These are phyloP conservation scores for Erodium texanum DNA, from an alignment of 441 rosid genomes.

Conservation along the genomic window DNA sequence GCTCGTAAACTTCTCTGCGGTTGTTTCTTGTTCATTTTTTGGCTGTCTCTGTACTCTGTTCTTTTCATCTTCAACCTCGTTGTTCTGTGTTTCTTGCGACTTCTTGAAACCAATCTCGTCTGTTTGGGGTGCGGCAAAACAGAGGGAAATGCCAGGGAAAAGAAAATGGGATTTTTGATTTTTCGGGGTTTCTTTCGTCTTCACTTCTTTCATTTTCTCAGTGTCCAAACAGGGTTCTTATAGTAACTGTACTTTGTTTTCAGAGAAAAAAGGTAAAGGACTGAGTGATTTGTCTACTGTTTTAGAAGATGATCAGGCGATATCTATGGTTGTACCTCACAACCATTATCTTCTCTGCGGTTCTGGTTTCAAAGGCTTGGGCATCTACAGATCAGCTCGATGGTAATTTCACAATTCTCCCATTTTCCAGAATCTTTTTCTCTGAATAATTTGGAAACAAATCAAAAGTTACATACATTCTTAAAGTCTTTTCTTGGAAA, in stretches of 20 bases:
- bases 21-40: not conserved
- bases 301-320: constrained; percentile 28
- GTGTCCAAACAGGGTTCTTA: constrained; percentile 16
- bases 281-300: constrained; percentile 1
- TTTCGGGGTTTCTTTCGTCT: constrained; percentile 3
- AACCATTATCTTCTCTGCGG: constrained; percentile 26
- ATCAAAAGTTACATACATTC: not conserved
- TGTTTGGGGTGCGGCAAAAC: not conserved
- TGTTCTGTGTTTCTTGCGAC: not conserved
- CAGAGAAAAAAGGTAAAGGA: constrained; percentile 3
- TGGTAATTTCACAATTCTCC: constrained; percentile 31
- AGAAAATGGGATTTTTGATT: not conserved
- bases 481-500: not conserved
- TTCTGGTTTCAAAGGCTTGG: constrained; percentile 31
- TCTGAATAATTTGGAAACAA: not conserved
- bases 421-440: not conserved
- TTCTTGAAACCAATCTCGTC: constrained; percentile 1
- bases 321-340: constrained; percentile 17
- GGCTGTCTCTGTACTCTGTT: not conserved
- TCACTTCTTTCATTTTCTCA: constrained; percentile 16
- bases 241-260: constrained; percentile 16
- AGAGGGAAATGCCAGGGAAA: not conserved
- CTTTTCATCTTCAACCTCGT: not conserved
- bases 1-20: not conserved
- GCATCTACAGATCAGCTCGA: constrained; percentile 59